These are phyloP conservation scores for Vitis hybrid DNA, from an alignment of 177 flowering plant species.

Conservation along the genomic window DNA sequence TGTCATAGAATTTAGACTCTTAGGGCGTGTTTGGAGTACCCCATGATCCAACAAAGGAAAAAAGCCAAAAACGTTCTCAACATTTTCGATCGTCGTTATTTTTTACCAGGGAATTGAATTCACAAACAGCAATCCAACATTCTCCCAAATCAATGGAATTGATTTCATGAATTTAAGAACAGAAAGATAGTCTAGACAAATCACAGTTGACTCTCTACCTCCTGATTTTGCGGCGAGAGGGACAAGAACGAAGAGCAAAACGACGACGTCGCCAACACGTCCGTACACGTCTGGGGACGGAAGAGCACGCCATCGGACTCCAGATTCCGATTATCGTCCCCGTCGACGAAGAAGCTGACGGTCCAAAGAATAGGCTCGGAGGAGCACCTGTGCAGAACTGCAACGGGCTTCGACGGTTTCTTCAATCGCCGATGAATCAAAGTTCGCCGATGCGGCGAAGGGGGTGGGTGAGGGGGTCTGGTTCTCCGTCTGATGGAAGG, in stretches of 20 bases:
- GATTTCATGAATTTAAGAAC: no score
- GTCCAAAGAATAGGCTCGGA: slow-evolving; percentile 53
- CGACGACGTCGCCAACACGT: slow-evolving; percentile 38
- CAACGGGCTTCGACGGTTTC: slow-evolving; percentile 25
- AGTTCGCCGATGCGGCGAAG: slow-evolving; percentile 24
- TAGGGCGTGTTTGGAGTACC: no score
- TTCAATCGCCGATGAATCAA: slow-evolving; percentile 16
- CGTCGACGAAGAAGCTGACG: background rate
- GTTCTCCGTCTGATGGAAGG: slow-evolving; percentile 16
- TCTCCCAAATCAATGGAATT: no score
- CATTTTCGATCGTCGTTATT: no score
- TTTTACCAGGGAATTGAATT: no score
- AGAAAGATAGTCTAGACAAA: background rate
- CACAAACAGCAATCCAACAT: no score
- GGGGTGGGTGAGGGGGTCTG: slow-evolving; percentile 28
- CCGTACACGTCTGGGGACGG: slow-evolving; percentile 45
- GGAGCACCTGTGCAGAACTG: slow-evolving; percentile 33
- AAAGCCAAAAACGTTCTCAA: background rate
- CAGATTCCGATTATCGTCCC: slow-evolving; percentile 9
- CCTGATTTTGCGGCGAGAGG: slow-evolving; percentile 13
- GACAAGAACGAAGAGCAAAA: slow-evolving; percentile 11
- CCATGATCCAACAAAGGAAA: background rate
- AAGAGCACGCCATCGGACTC: slow-evolving; percentile 23
- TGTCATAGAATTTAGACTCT: background rate
- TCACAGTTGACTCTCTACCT: slow-evolving; percentile 15